Base-by-base conservation (phyloP, 129 eudicot species). In the Chrysanthemum lavandulifolium region DNA sequence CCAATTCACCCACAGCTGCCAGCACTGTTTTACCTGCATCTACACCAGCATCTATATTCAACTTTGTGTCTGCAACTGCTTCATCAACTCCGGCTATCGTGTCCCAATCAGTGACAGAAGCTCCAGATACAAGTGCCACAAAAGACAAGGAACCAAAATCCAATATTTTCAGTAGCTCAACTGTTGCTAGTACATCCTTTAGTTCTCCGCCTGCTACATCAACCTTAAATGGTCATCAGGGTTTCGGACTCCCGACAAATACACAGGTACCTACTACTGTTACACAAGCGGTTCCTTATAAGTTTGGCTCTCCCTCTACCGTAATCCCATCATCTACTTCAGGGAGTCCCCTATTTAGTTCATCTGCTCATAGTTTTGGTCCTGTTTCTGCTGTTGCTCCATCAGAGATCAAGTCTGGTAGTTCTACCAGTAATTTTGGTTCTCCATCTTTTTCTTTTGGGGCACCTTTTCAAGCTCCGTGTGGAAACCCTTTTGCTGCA, bases 401-500 rank as follows among this genome's bases (percentile, higher is more conserved):
- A 40, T 59, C 83, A 61, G 75, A 52, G 43, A 64, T 62, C 43
- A 69, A 19, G 27, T 5, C 83, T 57, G 74, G 64, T 60, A 58
- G 83, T 71, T 70, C 81, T 0, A 63, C 70, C 72, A 80, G 75
- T 55, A 49, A 65, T 81, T 29, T 77, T 27, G 14, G 85, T 36
- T 72, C 84, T 48, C 5, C 87, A 45, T 76, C 69, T 11, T 86
- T 89, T 60, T 61, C 89, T 21, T 80, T 85, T 85, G 98, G 88
- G 54, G 80, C 78, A 18, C 67, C 85, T 54, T 29, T 3, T 29
- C 31, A 29, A 29, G 31, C 31, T 29, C 31, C 31, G n/a, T 81
- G 81, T 67, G 87, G 87, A 15, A 85, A 69, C 72, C 51, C 88
- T 8, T 6, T 58, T 48, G 64, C 87, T 63, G 76, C 73, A 25